phyloP scores from a whole-genome alignment of 2,329 filamentous ascomycete species.

The Trichophyton equinum region DNA sequence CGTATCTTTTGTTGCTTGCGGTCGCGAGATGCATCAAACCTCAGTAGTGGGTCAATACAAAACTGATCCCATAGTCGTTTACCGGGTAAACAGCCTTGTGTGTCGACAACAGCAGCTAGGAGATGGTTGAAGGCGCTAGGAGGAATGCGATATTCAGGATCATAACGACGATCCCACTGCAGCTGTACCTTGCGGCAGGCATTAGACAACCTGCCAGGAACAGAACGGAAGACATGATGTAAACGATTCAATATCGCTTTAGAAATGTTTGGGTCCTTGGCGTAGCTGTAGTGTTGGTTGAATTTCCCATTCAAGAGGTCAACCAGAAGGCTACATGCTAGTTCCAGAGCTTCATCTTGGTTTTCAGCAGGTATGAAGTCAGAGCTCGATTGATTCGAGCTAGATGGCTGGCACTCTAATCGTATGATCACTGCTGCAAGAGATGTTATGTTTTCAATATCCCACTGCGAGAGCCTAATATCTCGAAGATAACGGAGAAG shows the following conservation, averaged over 20 bases:
- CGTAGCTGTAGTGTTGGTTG: conserved; percentile 15
- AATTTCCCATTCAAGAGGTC: conserved; percentile 27
- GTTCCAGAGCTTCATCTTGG: conserved; percentile 14
- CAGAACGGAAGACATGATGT: conserved; percentile 21
- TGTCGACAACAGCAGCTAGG: conserved; percentile 43
- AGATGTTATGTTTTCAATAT: conserved; percentile 25
- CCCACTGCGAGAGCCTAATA: conserved; percentile 26
- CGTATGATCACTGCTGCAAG: conserved; percentile 31
- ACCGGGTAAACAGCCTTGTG: conserved; percentile 37
- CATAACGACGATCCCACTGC: conserved; percentile 11
- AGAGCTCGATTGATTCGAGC: not conserved
- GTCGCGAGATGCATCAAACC: not conserved
- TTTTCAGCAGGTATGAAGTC: conserved; percentile 6
- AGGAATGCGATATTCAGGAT: conserved; percentile 20
- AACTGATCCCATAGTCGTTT: conserved; percentile 38
- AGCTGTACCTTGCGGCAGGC: conserved; percentile 17
- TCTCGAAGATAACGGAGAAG: conserved; percentile 26
- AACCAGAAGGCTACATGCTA: conserved; percentile 23
- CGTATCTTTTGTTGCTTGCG: not conserved
- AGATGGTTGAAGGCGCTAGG: conserved; percentile 39
- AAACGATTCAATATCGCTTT: conserved; percentile 20
- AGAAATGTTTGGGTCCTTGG: not conserved
- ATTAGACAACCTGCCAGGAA: conserved; percentile 23
- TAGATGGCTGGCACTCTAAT: conserved; percentile 16
- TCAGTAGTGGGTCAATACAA: conserved; percentile 24